Percentiles rank a stretch among this genome's conserved stretches.
phyloP scores from a whole-genome alignment of 345 rosid genomes.

The Viola odorata region DNA sequence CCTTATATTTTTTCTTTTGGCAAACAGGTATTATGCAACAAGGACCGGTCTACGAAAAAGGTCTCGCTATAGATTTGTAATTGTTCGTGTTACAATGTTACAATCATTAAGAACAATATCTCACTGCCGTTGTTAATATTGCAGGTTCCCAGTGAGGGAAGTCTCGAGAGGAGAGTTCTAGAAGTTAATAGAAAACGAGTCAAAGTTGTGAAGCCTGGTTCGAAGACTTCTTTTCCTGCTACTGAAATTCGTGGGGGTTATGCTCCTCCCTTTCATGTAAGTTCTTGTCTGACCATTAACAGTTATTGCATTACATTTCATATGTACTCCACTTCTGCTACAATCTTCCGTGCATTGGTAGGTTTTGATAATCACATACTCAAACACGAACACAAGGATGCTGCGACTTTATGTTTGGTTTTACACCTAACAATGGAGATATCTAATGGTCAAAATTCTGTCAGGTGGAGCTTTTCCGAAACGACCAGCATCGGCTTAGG shows the following conservation, averaged over 20 bases:
- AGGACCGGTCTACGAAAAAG: slow-evolving; percentile 75
- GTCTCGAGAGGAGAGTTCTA: slow-evolving; percentile 81
- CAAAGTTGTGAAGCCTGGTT: slow-evolving; percentile 93
- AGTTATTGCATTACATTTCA: not conserved
- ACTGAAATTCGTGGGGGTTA: slow-evolving; percentile 94
- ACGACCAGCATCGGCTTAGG: slow-evolving; percentile 72
- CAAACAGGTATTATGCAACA: slow-evolving; percentile 73
- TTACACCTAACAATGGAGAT: not conserved
- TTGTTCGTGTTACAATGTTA: not conserved
- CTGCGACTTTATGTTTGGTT: too few species aligned
- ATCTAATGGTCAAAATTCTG: not conserved
- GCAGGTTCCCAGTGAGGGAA: slow-evolving; percentile 70
- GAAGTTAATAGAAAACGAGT: slow-evolving; percentile 82
- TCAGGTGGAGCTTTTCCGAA: slow-evolving; percentile 84
- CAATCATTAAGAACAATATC: not conserved
- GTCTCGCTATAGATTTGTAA: slow-evolving; percentile 22
- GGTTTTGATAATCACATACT: too few species aligned
- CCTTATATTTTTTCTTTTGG: slow-evolving; percentile 14
- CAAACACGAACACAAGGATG: too few species aligned
- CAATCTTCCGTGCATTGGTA: too few species aligned
- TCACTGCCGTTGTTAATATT: slow-evolving; percentile 10
- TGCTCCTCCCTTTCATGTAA: slow-evolving; percentile 92
- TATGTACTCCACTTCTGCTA: too few species aligned
- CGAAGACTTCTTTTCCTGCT: slow-evolving; percentile 78
- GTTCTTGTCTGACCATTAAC: slow-evolving; percentile 18